phyloP scores from a whole-genome alignment of 371 early-diverging fungal genomes.

The Scutellospora calospora region DNA sequence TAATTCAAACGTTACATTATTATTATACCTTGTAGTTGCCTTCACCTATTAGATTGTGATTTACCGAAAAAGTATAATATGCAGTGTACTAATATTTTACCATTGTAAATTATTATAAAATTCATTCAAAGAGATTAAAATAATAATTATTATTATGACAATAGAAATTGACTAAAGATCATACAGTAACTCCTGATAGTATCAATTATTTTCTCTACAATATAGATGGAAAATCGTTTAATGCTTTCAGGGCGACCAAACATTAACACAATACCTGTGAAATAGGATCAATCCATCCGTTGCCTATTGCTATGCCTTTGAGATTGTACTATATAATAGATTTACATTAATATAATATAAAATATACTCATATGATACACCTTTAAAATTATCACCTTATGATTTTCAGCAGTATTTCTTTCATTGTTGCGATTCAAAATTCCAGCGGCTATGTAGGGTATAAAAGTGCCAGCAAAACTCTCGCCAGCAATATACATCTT shows the following conservation, averaged over 20 bases:
- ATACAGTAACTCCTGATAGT: no score
- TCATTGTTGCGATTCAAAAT: conserved; percentile 63
- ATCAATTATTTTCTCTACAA: no score
- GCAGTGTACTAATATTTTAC: conserved; percentile 58
- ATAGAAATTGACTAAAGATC: background rate
- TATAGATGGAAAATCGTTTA: no score
- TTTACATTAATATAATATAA: background rate
- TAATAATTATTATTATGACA: no score
- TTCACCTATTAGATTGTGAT: conserved; percentile 54
- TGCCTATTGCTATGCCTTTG: conserved; percentile 80
- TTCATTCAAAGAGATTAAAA: no score
- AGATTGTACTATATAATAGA: conserved; percentile 57
- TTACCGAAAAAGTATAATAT: conserved; percentile 58
- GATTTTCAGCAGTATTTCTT: background rate
- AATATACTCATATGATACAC: no score
- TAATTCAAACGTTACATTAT: no score
- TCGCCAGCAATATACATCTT: conserved; percentile 84
- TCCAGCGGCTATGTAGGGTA: conserved; percentile 78
- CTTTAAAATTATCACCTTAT: background rate
- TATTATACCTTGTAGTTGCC: conserved; percentile 51
- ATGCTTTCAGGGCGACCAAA: background rate
- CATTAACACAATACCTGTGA: conserved; percentile 64
- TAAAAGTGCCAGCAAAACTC: conserved; percentile 87
- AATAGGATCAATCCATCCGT: conserved; percentile 89
- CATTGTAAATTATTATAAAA: no score